Base-by-base conservation (phyloP, 805 yeast genomes). In the Ogataea methylovora region DNA sequence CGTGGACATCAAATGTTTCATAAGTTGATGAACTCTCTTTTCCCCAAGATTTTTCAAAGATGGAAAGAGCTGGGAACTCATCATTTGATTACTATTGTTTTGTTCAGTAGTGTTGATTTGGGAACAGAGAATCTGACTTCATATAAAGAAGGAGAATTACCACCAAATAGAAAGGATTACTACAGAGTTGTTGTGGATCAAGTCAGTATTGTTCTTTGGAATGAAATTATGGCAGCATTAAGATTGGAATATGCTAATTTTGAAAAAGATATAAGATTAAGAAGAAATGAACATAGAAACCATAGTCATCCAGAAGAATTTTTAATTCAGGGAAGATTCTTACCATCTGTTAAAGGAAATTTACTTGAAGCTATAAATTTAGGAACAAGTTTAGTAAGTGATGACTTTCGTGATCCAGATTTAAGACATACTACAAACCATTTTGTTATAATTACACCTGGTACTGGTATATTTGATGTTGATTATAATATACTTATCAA, bases 151-250 rank as follows among this genome's bases (percentile, higher is more conserved):
- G 95, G 97, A 0, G 90, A 84, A 45, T 62, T 80, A 35, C 60
- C 63, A 0, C 61, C 69, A 29, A 73, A 77, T 27, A 69, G 87
- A 4, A 67, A 72, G 38, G 95, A 92, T 56, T 88, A 79, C 52
- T 92, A 81, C 55, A 65, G 97, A 32, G 94, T 92, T 19, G 98
- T 90, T 2, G 97, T 90, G 2, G 97, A 92, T 53, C 95, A 90
- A 54, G 94, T 86, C 14, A 84, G 80, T 48, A 84, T 87, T 30
- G 70, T 80, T 19, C 79, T 84, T 40, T 92, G 98, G 98, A 82
- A 76, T 35, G 81, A 82, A 42, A 88, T 92, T 37, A 87, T 92
- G 97, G 83, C 84, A 16, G 77, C 83, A 1, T 63, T 92, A 35
- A 63, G 97, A 30, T 65, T 74, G 20, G 98, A 92, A 52, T 92